Percentiles rank a stretch among this genome's conserved stretches.
Evolutionary conservation across 108 stramenopile species (phyloP).

Genomic region (Cyclotella sp.): DNA sequence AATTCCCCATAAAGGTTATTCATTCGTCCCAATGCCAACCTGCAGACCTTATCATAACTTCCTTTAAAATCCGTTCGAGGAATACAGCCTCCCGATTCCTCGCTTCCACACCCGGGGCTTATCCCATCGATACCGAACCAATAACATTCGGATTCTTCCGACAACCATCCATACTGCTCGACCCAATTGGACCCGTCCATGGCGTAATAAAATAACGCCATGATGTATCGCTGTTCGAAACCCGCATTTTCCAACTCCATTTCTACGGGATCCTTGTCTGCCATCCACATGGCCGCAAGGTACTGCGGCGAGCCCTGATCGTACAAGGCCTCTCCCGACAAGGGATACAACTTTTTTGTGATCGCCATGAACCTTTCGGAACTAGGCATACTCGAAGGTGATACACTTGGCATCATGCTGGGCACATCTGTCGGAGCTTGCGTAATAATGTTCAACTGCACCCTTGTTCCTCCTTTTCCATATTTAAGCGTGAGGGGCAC

Average conservation of each 20-base stretch:
- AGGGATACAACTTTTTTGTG: conserved; percentile 6
- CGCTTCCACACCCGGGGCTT: conserved; percentile 27
- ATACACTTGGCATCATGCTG: conserved; percentile 25
- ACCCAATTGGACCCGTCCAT: conserved; percentile 53
- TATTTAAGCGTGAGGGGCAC: conserved; percentile 38
- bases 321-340: conserved; percentile 27
- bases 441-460: conserved; percentile 17
- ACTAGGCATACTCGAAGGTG: conserved; percentile 27
- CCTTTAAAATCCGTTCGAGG: conserved; percentile 24
- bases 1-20: conserved; percentile 43
- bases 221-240: conserved; percentile 56
- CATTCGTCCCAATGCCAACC: conserved; percentile 27
- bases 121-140: conserved; percentile 43
- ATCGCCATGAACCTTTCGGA: conserved; percentile 28
- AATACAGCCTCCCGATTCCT: conserved; percentile 32
- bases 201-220: conserved; percentile 60
- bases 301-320: conserved; percentile 44
- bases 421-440: conserved; percentile 31
- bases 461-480: conserved; percentile 15
- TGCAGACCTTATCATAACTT: conserved; percentile 45
- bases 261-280: conserved; percentile 28
- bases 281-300: conserved; percentile 56
- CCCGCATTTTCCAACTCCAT: conserved; percentile 34
- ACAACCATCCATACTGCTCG: conserved; percentile 28
- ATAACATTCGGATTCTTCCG: conserved; percentile 28